Evolutionary conservation across 495 filamentous ascomycete species (phyloP).

Genomic region (Podospora pseudopauciseta): DNA sequence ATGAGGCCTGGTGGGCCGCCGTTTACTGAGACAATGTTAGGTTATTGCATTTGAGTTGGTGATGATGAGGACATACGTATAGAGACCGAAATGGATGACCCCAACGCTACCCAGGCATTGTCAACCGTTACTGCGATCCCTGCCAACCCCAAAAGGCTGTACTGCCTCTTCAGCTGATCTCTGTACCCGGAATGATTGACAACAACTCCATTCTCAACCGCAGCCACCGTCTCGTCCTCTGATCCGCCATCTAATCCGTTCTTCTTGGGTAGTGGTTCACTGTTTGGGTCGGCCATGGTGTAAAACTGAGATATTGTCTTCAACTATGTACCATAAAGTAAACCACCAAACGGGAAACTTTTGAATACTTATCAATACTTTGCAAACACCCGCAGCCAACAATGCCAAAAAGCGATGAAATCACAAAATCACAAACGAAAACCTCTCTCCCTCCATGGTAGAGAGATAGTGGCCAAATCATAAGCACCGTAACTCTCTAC

Average conservation of each 20-base stretch:
- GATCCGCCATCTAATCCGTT: constrained; percentile 19
- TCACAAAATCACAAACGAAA: background rate
- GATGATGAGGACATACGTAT: constrained; percentile 41
- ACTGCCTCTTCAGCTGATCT: constrained; percentile 55
- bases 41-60: background rate
- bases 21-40: constrained; percentile 35
- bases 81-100: constrained; percentile 50
- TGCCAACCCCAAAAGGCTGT: constrained; percentile 49
- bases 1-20: constrained; percentile 57
- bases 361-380: background rate
- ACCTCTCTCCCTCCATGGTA: background rate
- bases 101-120: constrained; percentile 55
- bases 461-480: background rate
- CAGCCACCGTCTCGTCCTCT: constrained; percentile 35
- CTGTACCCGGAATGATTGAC: constrained; percentile 55
- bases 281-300: background rate
- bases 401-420: background rate
- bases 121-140: constrained; percentile 52
- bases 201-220: constrained; percentile 36
- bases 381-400: background rate
- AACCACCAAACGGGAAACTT: background rate
- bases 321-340: background rate
- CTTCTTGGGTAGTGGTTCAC: constrained; percentile 1
- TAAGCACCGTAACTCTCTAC: background rate
- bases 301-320: background rate